These are phyloP conservation scores for Corinectria fuckeliana DNA, from an alignment of 2,329 filamentous ascomycete genomes.

Conservation along the genomic window DNA sequence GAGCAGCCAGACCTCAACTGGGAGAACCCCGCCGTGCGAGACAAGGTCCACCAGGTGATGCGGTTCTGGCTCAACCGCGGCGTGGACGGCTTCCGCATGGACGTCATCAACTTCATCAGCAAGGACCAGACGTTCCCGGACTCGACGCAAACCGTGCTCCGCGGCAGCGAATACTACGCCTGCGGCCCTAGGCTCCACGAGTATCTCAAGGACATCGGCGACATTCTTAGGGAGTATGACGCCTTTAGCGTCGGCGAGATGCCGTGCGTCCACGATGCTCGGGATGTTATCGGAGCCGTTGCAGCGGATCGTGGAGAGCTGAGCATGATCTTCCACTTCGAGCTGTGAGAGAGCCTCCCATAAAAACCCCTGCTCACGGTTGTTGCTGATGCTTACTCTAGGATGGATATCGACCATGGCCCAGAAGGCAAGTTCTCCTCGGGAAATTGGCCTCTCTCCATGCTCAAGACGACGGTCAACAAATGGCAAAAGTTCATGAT, in stretches of 20 bases:
- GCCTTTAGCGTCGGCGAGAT: slow-evolving; percentile 61
- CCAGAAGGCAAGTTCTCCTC: slow-evolving; percentile 51
- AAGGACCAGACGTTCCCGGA: slow-evolving; percentile 65
- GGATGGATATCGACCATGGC: slow-evolving; percentile 58
- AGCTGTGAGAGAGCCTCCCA: slow-evolving; percentile 52
- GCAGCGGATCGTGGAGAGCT: slow-evolving; percentile 63
- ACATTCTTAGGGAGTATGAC: slow-evolving; percentile 53
- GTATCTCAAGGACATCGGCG: slow-evolving; percentile 53
- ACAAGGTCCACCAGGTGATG: slow-evolving; percentile 72
- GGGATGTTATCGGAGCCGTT: slow-evolving; percentile 56
- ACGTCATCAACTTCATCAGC: slow-evolving; percentile 72
- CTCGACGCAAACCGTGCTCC: slow-evolving; percentile 43
- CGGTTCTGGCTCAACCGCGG: slow-evolving; percentile 77
- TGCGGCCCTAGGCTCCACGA: slow-evolving; percentile 59
- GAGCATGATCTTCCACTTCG: slow-evolving; percentile 78
- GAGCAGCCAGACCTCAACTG: slow-evolving; percentile 82
- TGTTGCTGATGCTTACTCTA: slow-evolving; percentile 29
- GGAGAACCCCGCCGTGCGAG: slow-evolving; percentile 70
- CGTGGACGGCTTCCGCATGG: slow-evolving; percentile 70
- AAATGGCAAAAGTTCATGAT: slow-evolving; percentile 68
- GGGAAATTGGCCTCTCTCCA: slow-evolving; percentile 53
- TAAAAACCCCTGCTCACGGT: background rate
- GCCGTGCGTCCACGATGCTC: slow-evolving; percentile 52
- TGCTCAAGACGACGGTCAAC: slow-evolving; percentile 59
- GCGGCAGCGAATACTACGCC: slow-evolving; percentile 54